A percentile compares a stretch with the other conserved stretches of the same genome.
Conservation (phyloP, 2,329 filamentous ascomycete genomes). For the Endoconidiophora polonica region DNA sequence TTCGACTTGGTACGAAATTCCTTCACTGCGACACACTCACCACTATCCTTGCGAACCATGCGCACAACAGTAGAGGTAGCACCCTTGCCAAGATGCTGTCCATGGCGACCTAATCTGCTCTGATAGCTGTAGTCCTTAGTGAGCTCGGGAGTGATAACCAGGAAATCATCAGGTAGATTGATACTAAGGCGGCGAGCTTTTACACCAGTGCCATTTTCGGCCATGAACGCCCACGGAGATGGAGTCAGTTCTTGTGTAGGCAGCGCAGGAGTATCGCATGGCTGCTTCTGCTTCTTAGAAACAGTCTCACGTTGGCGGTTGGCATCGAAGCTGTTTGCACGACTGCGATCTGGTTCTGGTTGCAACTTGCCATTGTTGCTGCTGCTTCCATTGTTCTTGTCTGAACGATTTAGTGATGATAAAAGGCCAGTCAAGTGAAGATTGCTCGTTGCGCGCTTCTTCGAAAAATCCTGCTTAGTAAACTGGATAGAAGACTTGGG, state of each 20-base stretch:
- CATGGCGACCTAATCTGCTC: conserved; percentile 53
- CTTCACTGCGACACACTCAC: conserved; percentile 68
- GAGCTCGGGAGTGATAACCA: conserved; percentile 52
- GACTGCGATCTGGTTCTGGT: conserved; percentile 15
- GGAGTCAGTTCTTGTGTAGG: conserved; percentile 21
- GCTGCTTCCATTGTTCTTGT: conserved; percentile 23
- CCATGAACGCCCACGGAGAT: conserved; percentile 42
- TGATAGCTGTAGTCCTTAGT: conserved; percentile 53
- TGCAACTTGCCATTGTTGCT: conserved; percentile 20
- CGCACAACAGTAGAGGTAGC: conserved; percentile 68
- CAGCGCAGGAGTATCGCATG: background rate
- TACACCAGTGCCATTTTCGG: conserved; percentile 54
- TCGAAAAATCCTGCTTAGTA: conserved; percentile 22
- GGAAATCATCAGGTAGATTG: conserved; percentile 57
- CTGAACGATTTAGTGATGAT: no score
- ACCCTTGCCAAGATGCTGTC: conserved; percentile 64
- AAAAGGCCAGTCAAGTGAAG: conserved; percentile 26
- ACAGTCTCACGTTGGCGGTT: conserved; percentile 19
- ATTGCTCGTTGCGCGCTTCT: conserved; percentile 32
- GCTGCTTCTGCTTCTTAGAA: conserved; percentile 1
- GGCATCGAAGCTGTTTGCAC: conserved; percentile 35
- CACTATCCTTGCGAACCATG: conserved; percentile 54
- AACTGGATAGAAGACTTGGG: conserved; percentile 17
- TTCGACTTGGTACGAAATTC: conserved; percentile 62
- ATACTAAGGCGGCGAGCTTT: conserved; percentile 66